Conservation (phyloP, 1,284 basidiomycete species). For the Trametes polyzona region DNA sequence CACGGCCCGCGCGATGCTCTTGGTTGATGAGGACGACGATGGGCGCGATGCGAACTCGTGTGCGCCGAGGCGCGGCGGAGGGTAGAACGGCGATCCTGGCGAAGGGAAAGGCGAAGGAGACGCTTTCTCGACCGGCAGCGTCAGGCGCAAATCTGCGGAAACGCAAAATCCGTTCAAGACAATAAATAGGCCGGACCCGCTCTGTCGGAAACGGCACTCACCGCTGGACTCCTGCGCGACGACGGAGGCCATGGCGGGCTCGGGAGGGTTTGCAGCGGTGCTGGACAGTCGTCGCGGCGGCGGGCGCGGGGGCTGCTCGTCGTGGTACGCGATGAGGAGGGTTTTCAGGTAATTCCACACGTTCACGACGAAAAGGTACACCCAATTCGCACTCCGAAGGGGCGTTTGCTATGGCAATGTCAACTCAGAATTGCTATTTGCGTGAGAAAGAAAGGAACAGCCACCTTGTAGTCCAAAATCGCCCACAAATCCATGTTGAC, state of each 20-base stretch:
- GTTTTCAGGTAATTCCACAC: constrained; percentile 24
- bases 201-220: constrained; percentile 12
- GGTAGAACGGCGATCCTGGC: constrained; percentile 66
- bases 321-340: constrained; percentile 27
- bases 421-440: constrained; percentile 21
- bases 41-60: constrained; percentile 67
- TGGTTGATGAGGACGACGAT: constrained; percentile 34
- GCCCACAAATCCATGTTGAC: constrained; percentile 17
- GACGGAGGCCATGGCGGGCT: constrained; percentile 22
- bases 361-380: constrained; percentile 14
- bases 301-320: constrained; percentile 16
- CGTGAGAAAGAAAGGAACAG: constrained; percentile 3
- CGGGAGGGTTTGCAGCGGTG: constrained; percentile 1
- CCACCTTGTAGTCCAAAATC: constrained; percentile 18
- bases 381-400: constrained; percentile 27
- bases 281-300: constrained; percentile 7
- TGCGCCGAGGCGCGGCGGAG: constrained; percentile 62
- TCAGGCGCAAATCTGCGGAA: constrained; percentile 42
- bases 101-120: constrained; percentile 68
- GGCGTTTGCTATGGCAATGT: constrained; percentile 28
- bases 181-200: constrained; percentile 22
- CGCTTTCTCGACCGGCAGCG: constrained; percentile 48
- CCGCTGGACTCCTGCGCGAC: constrained; percentile 23
- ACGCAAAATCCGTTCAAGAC: constrained; percentile 15
- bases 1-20: constrained; percentile 32